Evolutionary conservation across 164 flowering plant species (phyloP).

Genomic region (Sextonia rubra): DNA sequence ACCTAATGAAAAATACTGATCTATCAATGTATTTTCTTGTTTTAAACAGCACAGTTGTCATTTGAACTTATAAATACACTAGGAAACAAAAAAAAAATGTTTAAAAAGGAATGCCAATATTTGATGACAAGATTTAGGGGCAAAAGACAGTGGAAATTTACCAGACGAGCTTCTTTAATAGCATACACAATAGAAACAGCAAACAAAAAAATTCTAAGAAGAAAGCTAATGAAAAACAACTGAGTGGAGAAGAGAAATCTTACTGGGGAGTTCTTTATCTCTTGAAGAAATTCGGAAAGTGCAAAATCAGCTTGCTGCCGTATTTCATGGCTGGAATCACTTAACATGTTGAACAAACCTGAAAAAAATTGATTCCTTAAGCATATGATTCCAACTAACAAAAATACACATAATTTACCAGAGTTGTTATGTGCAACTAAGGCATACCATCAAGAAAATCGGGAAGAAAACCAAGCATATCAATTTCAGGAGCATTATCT

Average conservation of each 20-base stretch:
- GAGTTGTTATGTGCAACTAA: constrained; percentile 1
- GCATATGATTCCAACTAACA: background rate
- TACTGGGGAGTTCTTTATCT: constrained; percentile 97
- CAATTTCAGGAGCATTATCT: constrained; percentile 97
- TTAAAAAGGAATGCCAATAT: background rate
- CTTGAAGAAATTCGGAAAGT: constrained; percentile 94
- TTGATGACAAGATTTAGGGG: background rate
- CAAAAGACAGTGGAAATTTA: background rate
- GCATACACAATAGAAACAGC: background rate
- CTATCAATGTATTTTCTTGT: background rate
- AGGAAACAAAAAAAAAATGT: background rate
- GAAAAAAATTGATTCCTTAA: constrained; percentile 14
- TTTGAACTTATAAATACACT: background rate
- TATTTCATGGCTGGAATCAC: constrained; percentile 95
- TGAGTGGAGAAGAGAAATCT: constrained; percentile 21
- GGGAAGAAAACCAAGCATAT: constrained; percentile 99
- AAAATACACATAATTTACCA: background rate
- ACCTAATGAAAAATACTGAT: background rate
- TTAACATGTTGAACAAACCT: constrained; percentile 96
- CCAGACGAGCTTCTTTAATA: background rate
- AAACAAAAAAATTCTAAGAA: background rate
- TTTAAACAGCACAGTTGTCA: background rate
- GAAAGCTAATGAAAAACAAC: too few species aligned
- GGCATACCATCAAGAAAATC: constrained; percentile 96
- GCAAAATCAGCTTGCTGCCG: constrained; percentile 99